Percentiles rank a stretch among this genome's conserved stretches.
Evolutionary conservation across 176 grass and related monocot genomes (phyloP).

Genomic region (Alopecurus myosuroides): DNA sequence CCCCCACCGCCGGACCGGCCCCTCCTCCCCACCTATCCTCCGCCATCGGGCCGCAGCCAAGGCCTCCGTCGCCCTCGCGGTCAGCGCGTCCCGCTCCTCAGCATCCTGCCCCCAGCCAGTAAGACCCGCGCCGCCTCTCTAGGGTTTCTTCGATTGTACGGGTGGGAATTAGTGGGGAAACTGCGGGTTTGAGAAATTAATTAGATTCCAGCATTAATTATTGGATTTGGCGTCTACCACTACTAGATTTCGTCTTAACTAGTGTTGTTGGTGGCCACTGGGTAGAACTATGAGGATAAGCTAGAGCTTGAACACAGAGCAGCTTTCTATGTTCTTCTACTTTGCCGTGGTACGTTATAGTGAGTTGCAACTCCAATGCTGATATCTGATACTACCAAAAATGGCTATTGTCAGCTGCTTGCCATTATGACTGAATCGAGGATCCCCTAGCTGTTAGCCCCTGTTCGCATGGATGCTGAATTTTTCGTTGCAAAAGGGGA

Average conservation of each 20-base stretch:
- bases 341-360: not conserved
- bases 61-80: not conserved
- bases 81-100: not conserved
- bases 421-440: no score
- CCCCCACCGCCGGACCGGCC: no score
- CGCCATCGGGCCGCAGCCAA: no score
- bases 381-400: not conserved
- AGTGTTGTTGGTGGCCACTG: not conserved
- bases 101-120: constrained; percentile 7
- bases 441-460: not conserved
- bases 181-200: no score
- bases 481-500: no score
- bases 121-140: not conserved
- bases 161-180: not conserved
- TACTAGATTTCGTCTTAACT: not conserved
- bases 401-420: no score
- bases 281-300: no score
- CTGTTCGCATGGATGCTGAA: no score
- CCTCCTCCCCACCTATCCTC: no score
- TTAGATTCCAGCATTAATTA: not conserved
- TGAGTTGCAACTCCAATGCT: not conserved
- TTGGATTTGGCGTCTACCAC: not conserved
- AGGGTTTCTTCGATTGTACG: constrained; percentile 29
- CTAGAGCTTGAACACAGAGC: not conserved
- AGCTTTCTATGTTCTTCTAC: not conserved